Conservation (phyloP, 1,139 yeast species). For the Yamadazyma songkhlaensis region DNA sequence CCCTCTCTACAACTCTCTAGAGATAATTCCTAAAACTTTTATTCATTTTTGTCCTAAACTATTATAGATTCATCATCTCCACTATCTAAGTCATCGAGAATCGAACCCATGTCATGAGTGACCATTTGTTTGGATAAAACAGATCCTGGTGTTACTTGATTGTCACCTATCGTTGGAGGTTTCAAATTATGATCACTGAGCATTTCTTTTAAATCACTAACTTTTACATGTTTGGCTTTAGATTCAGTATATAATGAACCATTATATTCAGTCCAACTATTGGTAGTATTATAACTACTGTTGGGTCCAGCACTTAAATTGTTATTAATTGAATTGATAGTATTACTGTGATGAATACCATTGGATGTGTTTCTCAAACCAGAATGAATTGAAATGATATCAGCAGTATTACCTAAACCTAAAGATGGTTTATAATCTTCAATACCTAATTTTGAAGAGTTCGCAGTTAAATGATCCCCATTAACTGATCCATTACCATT, state of each 20-base stretch:
- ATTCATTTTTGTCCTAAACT: constrained; percentile 16
- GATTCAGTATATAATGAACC: constrained; percentile 23
- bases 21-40: too few species aligned
- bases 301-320: constrained; percentile 1
- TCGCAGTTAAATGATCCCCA: neutral
- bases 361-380: constrained; percentile 21
- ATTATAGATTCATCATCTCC: constrained; percentile 32
- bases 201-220: constrained; percentile 45
- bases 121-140: constrained; percentile 34
- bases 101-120: constrained; percentile 33
- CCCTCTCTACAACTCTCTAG: too few species aligned
- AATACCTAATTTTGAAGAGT: neutral
- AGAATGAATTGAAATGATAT: constrained; percentile 42
- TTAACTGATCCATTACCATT: constrained; percentile 4
- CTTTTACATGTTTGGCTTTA: constrained; percentile 32
- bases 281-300: constrained; percentile 8
- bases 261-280: constrained; percentile 15
- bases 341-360: neutral
- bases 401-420: constrained; percentile 43
- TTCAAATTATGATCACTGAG: constrained; percentile 12
- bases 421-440: constrained; percentile 14
- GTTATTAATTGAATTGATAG: constrained; percentile 2
- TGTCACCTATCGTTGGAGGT: constrained; percentile 10
- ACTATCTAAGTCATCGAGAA: constrained; percentile 37
- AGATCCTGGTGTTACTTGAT: constrained; percentile 23